Evolutionary conservation across 305 asterid genomes (phyloP).

Genomic region (Andrographis paniculata): DNA sequence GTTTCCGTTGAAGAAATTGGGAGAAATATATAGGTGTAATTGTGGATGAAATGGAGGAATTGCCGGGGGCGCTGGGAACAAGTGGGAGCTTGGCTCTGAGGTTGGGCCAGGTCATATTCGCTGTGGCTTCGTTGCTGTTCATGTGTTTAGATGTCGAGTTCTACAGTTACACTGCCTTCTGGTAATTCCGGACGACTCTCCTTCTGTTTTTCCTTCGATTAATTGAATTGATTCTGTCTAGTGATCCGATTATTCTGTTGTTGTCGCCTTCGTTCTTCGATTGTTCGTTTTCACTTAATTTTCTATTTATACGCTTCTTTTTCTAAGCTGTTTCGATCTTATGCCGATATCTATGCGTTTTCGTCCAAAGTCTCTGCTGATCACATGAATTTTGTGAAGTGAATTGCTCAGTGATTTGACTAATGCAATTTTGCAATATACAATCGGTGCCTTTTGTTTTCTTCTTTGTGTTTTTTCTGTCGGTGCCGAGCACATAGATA

Average conservation of each 20-base stretch:
- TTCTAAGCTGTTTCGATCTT: too few relatives aligned
- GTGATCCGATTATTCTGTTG: background rate
- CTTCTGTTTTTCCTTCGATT: background rate
- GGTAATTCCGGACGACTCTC: conserved; percentile 30
- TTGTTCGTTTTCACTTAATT: too few relatives aligned
- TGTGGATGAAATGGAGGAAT: conserved; percentile 59
- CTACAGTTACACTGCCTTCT: conserved; percentile 89
- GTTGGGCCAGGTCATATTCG: conserved; percentile 70
- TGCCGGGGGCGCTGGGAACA: conserved; percentile 86
- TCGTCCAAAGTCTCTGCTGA: too few relatives aligned
- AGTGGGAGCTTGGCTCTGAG: conserved; percentile 87
- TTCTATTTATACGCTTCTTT: too few relatives aligned
- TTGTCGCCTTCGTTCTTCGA: too few relatives aligned
- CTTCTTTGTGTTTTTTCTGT: conserved; percentile 16
- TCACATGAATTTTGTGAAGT: too few relatives aligned
- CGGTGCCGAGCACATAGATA: conserved; percentile 29
- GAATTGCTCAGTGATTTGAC: too few relatives aligned
- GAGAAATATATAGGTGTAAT: conserved; percentile 12
- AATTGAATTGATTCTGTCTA: background rate
- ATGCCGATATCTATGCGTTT: too few relatives aligned
- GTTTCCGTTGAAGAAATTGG: conserved; percentile 10
- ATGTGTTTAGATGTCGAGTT: conserved; percentile 86
- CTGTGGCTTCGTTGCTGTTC: conserved; percentile 84
- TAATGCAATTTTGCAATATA: background rate
- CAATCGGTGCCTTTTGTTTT: background rate